Percentiles rank a stretch among this genome's conserved stretches.
Conservation (phyloP, 1,284 basidiomycete species). For the Malassezia obtusa region DNA sequence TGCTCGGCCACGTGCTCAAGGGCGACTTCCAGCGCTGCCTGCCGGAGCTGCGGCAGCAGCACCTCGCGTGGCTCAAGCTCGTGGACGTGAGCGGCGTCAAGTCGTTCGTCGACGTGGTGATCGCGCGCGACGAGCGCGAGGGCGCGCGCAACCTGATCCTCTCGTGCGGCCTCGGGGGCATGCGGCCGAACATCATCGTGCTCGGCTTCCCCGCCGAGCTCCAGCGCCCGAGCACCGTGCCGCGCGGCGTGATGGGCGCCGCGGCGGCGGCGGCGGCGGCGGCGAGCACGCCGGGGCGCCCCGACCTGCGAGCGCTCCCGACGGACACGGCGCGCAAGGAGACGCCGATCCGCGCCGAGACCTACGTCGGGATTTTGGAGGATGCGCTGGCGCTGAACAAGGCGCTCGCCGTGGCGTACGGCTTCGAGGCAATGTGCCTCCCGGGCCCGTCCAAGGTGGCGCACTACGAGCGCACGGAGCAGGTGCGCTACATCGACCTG, state of each 20-base stretch:
- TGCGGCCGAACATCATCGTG: slow-evolving; percentile 46
- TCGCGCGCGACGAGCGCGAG: slow-evolving; percentile 42
- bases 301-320: slow-evolving; percentile 28
- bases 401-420: slow-evolving; percentile 42
- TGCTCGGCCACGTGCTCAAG: slow-evolving; percentile 45
- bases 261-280: slow-evolving; percentile 9
- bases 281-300: slow-evolving; percentile 13
- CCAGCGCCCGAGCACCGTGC: slow-evolving; percentile 26
- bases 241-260: slow-evolving; percentile 3
- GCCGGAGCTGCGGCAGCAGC: slow-evolving; percentile 39
- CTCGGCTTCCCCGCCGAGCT: slow-evolving; percentile 43
- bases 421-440: slow-evolving; percentile 37
- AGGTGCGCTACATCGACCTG: slow-evolving; percentile 38
- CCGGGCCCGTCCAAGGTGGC: slow-evolving; percentile 18
- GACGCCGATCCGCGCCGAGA: slow-evolving; percentile 37
- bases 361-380: slow-evolving; percentile 46
- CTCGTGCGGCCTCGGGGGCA: slow-evolving; percentile 43
- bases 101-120: slow-evolving; percentile 44
- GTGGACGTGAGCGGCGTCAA: slow-evolving; percentile 45
- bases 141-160: slow-evolving; percentile 44
- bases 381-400: slow-evolving; percentile 47
- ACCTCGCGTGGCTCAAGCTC: slow-evolving; percentile 47
- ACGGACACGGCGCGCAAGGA: slow-evolving; percentile 37
- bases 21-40: slow-evolving; percentile 45
- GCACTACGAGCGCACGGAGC: slow-evolving; percentile 1